Percentiles rank a stretch among this genome's conserved stretches.
Conservation (phyloP, 345 rosid species). For the Brassica carinata region DNA sequence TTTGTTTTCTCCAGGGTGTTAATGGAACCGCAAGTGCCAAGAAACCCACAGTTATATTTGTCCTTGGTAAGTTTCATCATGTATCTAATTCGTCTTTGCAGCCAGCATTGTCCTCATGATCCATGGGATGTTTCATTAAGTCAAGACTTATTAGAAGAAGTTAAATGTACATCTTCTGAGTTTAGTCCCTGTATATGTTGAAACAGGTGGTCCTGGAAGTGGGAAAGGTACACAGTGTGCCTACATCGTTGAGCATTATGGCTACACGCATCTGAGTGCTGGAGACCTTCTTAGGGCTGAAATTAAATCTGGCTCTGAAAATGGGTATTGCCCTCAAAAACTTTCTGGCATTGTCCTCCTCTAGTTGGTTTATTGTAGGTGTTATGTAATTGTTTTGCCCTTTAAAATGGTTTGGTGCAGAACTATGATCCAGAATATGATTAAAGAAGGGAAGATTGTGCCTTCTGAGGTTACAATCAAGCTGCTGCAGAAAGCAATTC, state of each 20-base stretch:
- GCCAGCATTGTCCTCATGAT: neutral
- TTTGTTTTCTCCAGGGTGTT: constrained; percentile 51
- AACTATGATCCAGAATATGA: constrained; percentile 63
- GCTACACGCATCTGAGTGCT: constrained; percentile 83
- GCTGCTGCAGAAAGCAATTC: constrained; percentile 79
- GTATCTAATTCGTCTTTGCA: neutral
- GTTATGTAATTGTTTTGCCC: too few relatives aligned
- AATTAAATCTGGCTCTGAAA: constrained; percentile 78
- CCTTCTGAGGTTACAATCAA: constrained; percentile 86
- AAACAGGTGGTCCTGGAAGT: constrained; percentile 94
- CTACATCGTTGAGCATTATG: constrained; percentile 63
- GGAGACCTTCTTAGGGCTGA: constrained; percentile 88
- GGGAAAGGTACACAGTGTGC: constrained; percentile 92
- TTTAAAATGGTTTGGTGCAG: constrained; percentile 33
- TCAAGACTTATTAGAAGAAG: neutral
- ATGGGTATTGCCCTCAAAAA: constrained; percentile 52
- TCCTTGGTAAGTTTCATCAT: constrained; percentile 62
- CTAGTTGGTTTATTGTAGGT: too few relatives aligned
- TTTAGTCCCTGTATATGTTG: constrained; percentile 16
- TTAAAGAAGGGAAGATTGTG: constrained; percentile 62
- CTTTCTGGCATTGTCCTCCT: neutral
- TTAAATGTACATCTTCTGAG: neutral
- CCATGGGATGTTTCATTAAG: constrained; percentile 2
- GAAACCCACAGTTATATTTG: constrained; percentile 84
- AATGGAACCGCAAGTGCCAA: constrained; percentile 53